phyloP scores from a whole-genome alignment of 768 basidiomycete species.

The Gloeopeniophorella convolvens region DNA sequence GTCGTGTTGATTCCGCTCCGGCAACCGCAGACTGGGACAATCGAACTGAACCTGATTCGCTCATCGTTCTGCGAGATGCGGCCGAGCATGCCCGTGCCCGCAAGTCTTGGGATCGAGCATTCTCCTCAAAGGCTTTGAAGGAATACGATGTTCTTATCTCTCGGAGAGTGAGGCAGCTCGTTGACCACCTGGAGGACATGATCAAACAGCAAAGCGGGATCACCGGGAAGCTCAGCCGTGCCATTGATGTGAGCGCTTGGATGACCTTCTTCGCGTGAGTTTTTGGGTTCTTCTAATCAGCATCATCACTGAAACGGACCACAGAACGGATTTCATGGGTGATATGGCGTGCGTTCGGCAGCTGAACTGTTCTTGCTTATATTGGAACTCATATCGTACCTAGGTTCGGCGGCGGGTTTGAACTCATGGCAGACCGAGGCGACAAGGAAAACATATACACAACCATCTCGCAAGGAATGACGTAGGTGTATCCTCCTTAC shows the following conservation, averaged over 20 bases:
- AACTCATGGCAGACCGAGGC: too few relatives aligned
- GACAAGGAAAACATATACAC: too few relatives aligned
- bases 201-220: slow-evolving; percentile 13
- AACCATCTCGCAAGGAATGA: too few relatives aligned
- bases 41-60: slow-evolving; percentile 35
- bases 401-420: too few relatives aligned
- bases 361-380: slow-evolving; percentile 3
- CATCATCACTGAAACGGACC: too few relatives aligned
- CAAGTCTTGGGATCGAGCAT: slow-evolving; percentile 44
- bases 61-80: slow-evolving; percentile 34
- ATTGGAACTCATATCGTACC: too few relatives aligned
- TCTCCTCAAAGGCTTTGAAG: slow-evolving; percentile 40
- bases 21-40: slow-evolving; percentile 58
- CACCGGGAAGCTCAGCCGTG: slow-evolving; percentile 17
- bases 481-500: too few relatives aligned
- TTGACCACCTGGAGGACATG: slow-evolving; percentile 29
- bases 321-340: slow-evolving; percentile 39
- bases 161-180: slow-evolving; percentile 35
- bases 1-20: too few relatives aligned
- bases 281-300: too few relatives aligned
- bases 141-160: slow-evolving; percentile 38
- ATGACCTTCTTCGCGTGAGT: slow-evolving; percentile 36
- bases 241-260: slow-evolving; percentile 31
- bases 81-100: slow-evolving; percentile 40
- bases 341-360: slow-evolving; percentile 26